A percentile compares a stretch with the other conserved stretches of the same genome.
Evolutionary conservation across 176 grass and related monocot genomes (phyloP).

Genomic region (Avena atlantica): DNA sequence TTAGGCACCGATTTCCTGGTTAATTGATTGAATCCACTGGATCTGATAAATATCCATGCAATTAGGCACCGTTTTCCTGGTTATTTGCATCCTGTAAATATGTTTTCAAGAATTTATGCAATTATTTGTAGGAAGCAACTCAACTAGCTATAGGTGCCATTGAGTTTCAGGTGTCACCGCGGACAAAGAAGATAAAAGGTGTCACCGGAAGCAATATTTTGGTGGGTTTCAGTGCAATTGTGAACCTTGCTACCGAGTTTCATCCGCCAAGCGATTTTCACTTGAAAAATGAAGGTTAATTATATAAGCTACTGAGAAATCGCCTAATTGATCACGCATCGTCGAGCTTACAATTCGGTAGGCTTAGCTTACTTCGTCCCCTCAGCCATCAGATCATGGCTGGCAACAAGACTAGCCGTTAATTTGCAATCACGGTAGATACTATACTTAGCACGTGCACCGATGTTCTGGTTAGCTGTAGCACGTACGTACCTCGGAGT

Average conservation of each 20-base stretch:
- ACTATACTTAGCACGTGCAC: too few species aligned
- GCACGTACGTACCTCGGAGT: slow-evolving; percentile 59
- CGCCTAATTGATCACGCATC: fast-evolving
- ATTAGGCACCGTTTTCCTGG: not conserved
- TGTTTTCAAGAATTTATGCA: not conserved
- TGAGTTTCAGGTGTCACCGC: not conserved
- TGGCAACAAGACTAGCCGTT: not conserved
- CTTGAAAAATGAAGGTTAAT: not conserved
- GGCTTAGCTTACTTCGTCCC: not conserved
- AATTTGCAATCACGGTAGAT: not conserved
- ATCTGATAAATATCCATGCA: not conserved
- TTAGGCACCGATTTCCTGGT: not conserved
- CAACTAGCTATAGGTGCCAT: too few species aligned
- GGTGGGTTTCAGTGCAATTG: too few species aligned
- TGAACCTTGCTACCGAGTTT: not conserved
- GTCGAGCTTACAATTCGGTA: too few species aligned
- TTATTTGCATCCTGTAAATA: not conserved
- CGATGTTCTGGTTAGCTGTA: not conserved
- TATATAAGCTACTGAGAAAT: not conserved
- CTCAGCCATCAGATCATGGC: not conserved
- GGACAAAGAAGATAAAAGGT: too few species aligned
- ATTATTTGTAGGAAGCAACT: not conserved
- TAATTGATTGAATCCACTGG: not conserved
- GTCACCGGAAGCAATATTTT: not conserved
- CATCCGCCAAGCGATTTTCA: not conserved